These are phyloP conservation scores for Blastobotrys robertii DNA, from an alignment of 805 yeast genomes.

Conservation along the genomic window DNA sequence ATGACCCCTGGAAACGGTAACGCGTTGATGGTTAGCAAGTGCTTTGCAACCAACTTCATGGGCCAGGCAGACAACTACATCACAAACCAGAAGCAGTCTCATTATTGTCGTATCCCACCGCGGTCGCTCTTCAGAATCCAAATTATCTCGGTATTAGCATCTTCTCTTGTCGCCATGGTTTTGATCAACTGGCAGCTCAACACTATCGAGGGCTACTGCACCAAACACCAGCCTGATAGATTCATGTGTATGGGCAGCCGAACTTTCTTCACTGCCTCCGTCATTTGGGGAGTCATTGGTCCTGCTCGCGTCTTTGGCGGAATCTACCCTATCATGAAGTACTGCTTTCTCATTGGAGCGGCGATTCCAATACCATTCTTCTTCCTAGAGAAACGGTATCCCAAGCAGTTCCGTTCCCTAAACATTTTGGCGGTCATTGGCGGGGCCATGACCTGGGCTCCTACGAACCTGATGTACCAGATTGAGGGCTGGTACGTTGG, in stretches of 20 bases:
- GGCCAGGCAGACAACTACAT: conserved; percentile 49
- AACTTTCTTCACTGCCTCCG: conserved; percentile 42
- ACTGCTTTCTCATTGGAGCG: conserved; percentile 17
- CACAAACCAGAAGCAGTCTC: conserved; percentile 49
- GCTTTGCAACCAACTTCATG: conserved; percentile 40
- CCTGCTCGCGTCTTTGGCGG: conserved; percentile 36
- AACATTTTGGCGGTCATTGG: conserved; percentile 39
- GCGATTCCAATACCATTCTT: conserved; percentile 14
- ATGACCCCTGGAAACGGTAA: conserved; percentile 52
- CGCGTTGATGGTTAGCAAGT: conserved; percentile 45
- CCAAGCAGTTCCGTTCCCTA: conserved; percentile 19
- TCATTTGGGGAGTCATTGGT: conserved; percentile 36
- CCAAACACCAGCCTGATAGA: conserved; percentile 22
- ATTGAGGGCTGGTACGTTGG: conserved; percentile 35
- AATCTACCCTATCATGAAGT: conserved; percentile 17
- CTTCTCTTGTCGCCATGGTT: conserved; percentile 23
- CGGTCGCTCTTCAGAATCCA: conserved; percentile 23
- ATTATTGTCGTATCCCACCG: conserved; percentile 33
- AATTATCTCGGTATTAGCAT: conserved; percentile 33
- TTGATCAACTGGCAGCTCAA: conserved; percentile 26
- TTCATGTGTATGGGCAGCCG: conserved; percentile 30
- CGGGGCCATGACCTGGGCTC: conserved; percentile 34
- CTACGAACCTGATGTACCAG: conserved; percentile 36
- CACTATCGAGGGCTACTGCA: conserved; percentile 23
- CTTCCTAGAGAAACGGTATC: conserved; percentile 3